Evolutionary conservation across 106 monocot species (phyloP).

Genomic region (Dioscorea alata): DNA sequence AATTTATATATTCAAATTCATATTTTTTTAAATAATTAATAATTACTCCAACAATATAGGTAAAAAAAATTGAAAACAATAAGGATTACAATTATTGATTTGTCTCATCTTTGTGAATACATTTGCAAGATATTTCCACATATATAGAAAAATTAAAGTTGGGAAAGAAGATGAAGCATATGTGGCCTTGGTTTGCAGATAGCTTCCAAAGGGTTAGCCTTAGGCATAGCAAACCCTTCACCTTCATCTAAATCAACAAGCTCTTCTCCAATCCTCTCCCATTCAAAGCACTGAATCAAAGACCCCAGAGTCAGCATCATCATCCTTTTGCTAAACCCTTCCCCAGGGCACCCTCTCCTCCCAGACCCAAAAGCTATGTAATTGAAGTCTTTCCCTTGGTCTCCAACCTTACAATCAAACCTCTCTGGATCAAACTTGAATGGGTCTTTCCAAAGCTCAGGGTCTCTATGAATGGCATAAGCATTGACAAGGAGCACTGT

Average conservation of each 20-base stretch:
- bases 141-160: too few relatives aligned
- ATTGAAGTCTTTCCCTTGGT: neutral
- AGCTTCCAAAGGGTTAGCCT: conserved; percentile 23
- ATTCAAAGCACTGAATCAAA: conserved; percentile 45
- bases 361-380: conserved; percentile 33
- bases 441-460: conserved; percentile 21
- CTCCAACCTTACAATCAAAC: neutral
- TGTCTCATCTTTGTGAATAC: too few relatives aligned
- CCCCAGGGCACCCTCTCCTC: conserved; percentile 38
- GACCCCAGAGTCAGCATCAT: conserved; percentile 23
- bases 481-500: conserved; percentile 26
- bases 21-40: too few relatives aligned
- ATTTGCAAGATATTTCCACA: too few relatives aligned
- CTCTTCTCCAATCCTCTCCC: conserved; percentile 16
- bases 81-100: too few relatives aligned
- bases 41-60: too few relatives aligned
- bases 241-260: conserved; percentile 33
- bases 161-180: conserved; percentile 1
- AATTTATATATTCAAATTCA: too few relatives aligned
- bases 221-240: conserved; percentile 23
- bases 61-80: too few relatives aligned
- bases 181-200: conserved; percentile 11
- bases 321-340: conserved; percentile 16
- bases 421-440: conserved; percentile 8
- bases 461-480: conserved; percentile 20